Evolutionary conservation across 148 eudicot species (phyloP), one percentile per base, ranked within the genome.

Genomic region (Nepenthes mirabilis): DNA sequence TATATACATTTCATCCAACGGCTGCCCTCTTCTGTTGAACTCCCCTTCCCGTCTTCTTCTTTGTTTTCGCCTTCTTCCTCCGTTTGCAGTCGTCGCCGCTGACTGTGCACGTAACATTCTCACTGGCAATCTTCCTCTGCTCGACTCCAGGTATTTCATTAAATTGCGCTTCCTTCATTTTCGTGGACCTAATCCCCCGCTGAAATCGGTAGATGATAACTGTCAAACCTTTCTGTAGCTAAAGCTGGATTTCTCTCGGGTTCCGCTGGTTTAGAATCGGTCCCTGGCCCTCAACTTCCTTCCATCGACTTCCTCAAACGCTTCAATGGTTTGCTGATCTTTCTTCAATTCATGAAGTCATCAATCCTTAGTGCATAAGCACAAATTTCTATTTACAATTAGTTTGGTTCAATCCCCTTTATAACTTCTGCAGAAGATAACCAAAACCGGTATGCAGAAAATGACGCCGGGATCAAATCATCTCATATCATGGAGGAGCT

Each of bases 261-360:
- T 9, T 64, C 48, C 65, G 45, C 79, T 33, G 95, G 96, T 34
- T 60, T 91, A 65, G 95, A 91, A 66, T 88, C 97, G 56, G 65
- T 83, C 40, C 97, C 97, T 68, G 97, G 96, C 58, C 95, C 95
- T 66, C 68, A 91, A 64, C 66, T 91, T 47, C 96, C 97, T 62
- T 12, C 66, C 47, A 71, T 91, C 14, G 97, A 91, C 4, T 85
- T 83, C 62, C 97, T 91, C 47, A 58, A 34, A 49, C 79, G 76
- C 11, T 87, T 79, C 45, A 85, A 83, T 33, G 93, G 97, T 91
- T 11, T 9, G 3, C 40, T 23, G 23, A 23, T 23, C 23, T 23
- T 23, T 23, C 23, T 23, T 23, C 23, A 23, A 23, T 23, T 23
- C 23, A 23, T 23, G 23, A 23, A 23, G 23, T 57, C 36, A 12